Percentiles rank a stretch among this genome's conserved stretches.
phyloP scores from a whole-genome alignment of 768 basidiomycete genomes.

The Boletus vinaceobasis region DNA sequence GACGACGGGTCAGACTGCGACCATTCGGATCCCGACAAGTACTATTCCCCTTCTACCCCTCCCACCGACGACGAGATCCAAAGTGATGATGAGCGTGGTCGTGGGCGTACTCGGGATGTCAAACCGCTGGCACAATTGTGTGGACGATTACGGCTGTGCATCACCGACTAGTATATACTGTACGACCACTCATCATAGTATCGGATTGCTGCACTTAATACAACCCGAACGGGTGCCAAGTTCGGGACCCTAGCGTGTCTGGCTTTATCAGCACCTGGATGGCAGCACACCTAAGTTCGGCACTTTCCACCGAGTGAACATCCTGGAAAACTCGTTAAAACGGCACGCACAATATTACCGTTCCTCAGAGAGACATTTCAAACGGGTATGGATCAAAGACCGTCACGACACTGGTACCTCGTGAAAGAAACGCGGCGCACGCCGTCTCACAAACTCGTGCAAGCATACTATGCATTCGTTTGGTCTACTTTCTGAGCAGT shows the following conservation, averaged over 20 bases:
- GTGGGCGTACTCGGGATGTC: slow-evolving; percentile 40
- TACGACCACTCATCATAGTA: neutral
- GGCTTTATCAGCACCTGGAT: no score
- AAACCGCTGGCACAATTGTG: slow-evolving; percentile 37
- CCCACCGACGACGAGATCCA: slow-evolving; percentile 39
- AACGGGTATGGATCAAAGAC: slow-evolving; percentile 1
- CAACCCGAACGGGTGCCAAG: neutral
- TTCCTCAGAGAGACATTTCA: slow-evolving; percentile 1
- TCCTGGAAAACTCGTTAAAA: slow-evolving; percentile 1
- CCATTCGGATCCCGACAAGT: slow-evolving; percentile 18
- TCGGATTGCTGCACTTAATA: neutral
- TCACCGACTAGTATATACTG: slow-evolving; percentile 1
- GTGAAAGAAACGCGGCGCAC: slow-evolving; percentile 5
- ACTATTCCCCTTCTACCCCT: slow-evolving; percentile 35
- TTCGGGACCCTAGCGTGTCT: no score
- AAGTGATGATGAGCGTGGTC: slow-evolving; percentile 37
- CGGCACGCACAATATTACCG: slow-evolving; percentile 1
- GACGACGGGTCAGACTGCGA: slow-evolving; percentile 33
- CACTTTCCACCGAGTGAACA: neutral
- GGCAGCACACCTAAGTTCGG: no score
- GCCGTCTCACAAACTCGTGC: neutral
- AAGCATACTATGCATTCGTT: slow-evolving; percentile 1
- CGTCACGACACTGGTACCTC: slow-evolving; percentile 2
- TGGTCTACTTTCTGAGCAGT: slow-evolving; percentile 8
- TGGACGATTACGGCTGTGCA: slow-evolving; percentile 22